A percentile compares a stretch with the other conserved stretches of the same genome.
These are phyloP conservation scores for Fraxinus ornus DNA, from an alignment of 305 asterid genomes.

Conservation along the genomic window DNA sequence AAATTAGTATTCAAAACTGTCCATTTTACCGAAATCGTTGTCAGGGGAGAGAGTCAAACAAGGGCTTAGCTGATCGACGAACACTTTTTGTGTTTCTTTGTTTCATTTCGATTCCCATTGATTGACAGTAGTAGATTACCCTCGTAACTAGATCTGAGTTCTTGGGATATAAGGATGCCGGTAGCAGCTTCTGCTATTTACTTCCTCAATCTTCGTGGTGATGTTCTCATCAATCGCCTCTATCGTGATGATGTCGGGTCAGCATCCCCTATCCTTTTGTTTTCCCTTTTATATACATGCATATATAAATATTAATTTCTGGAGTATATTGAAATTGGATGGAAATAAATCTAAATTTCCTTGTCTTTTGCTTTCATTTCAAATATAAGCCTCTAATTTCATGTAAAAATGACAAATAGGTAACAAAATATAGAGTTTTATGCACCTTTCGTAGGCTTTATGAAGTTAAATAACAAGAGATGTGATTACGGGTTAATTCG, in stretches of 20 bases:
- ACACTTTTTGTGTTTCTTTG: not conserved
- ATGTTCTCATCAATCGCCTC: slow-evolving; percentile 97
- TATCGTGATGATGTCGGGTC: slow-evolving; percentile 99
- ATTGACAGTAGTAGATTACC: not conserved
- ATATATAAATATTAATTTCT: not conserved
- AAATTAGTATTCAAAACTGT: no score
- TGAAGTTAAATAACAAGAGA: not conserved
- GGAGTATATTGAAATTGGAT: not conserved
- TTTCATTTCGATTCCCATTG: not conserved
- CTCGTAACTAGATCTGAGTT: slow-evolving; percentile 38
- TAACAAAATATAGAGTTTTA: not conserved
- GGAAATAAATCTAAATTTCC: not conserved
- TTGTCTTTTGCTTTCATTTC: not conserved
- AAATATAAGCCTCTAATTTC: not conserved
- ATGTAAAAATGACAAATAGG: not conserved
- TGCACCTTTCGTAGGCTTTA: not conserved
- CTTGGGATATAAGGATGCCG: slow-evolving; percentile 66
- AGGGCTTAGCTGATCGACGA: not conserved
- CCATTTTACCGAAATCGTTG: not conserved
- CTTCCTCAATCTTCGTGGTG: slow-evolving; percentile 96
- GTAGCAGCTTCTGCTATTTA: slow-evolving; percentile 98
- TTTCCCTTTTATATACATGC: not conserved
- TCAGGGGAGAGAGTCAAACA: not conserved
- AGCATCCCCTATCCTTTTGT: slow-evolving; percentile 2
- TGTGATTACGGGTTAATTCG: not conserved